Conservation (phyloP, 768 basidiomycete species). For the Trametes elegans region DNA sequence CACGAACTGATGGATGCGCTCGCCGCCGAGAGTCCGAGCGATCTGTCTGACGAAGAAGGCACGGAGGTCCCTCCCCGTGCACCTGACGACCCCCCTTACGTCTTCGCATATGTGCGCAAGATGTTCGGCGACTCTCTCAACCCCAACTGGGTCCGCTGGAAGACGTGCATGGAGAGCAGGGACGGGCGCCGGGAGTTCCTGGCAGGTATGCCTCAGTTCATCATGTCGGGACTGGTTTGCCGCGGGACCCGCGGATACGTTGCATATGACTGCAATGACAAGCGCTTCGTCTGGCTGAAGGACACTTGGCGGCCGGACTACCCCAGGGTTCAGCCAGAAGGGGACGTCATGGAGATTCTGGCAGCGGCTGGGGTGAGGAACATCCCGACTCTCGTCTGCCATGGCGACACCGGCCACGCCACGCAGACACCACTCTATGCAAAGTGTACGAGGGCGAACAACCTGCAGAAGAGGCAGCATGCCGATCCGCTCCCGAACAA, state of each 20-base stretch:
- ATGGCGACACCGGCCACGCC: background rate
- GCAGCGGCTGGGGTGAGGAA: background rate
- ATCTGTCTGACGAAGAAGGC: background rate
- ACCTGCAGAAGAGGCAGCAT: too few relatives aligned
- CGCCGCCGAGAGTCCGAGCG: background rate
- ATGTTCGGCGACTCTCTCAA: background rate
- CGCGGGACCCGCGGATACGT: conserved; percentile 8
- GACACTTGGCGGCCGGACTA: background rate
- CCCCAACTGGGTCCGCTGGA: background rate
- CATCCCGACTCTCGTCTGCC: conserved; percentile 4
- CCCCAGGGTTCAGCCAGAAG: background rate
- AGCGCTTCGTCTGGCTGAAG: conserved; percentile 7
- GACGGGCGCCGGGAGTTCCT: background rate
- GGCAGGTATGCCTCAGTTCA: background rate
- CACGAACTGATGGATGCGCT: background rate
- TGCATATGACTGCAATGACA: conserved; percentile 3
- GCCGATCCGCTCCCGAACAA: background rate
- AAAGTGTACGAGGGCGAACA: background rate
- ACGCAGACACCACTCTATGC: background rate
- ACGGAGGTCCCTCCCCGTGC: too few relatives aligned
- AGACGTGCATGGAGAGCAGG: background rate
- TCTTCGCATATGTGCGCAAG: background rate
- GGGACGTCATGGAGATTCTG: background rate
- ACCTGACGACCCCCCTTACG: background rate
- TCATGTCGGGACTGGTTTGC: background rate